Percentiles rank a stretch among this genome's conserved stretches.
Conservation (phyloP, 345 rosid species). For the Sonneratia caseolaris region DNA sequence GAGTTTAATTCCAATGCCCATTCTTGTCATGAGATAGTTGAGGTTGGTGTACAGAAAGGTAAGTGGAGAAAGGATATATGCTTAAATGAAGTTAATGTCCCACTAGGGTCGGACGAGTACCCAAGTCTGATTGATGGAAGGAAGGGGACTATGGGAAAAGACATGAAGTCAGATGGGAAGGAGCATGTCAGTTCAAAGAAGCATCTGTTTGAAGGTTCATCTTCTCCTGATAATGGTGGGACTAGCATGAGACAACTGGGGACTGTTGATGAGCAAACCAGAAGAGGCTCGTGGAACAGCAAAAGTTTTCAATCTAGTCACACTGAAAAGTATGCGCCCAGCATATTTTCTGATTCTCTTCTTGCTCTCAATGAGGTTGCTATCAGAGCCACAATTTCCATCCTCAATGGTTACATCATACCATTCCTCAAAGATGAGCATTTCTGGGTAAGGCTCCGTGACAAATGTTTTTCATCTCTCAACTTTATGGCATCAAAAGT, state of each 20-base stretch:
- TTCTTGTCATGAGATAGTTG: constrained; percentile 28
- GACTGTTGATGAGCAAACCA: constrained; percentile 14
- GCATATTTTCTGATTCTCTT: constrained; percentile 16
- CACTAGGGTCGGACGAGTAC: constrained; percentile 14
- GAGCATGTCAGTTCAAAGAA: constrained; percentile 11
- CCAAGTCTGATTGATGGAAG: constrained; percentile 10
- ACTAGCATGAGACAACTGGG: constrained; percentile 20
- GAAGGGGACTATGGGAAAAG: constrained; percentile 14
- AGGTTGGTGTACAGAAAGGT: constrained; percentile 24
- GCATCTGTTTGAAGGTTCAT: constrained; percentile 10
- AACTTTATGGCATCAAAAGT: constrained; percentile 15
- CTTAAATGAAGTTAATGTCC: constrained; percentile 18
- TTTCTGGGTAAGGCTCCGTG: constrained; percentile 25
- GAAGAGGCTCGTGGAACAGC: constrained; percentile 16
- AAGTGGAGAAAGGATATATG: constrained; percentile 21
- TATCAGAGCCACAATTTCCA: constrained; percentile 44
- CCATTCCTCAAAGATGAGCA: constrained; percentile 33
- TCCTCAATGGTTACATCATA: constrained; percentile 34
- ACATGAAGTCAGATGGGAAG: constrained; percentile 12
- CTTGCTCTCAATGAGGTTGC: constrained; percentile 60
- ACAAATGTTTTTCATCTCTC: constrained; percentile 37
- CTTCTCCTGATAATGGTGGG: constrained; percentile 10
- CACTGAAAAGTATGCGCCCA: constrained; percentile 13
- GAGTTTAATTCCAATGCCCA: constrained; percentile 13
- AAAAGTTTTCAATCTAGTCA: constrained; percentile 18